A percentile compares a stretch with the other conserved stretches of the same genome.
Evolutionary conservation across 192 early-diverging fungal species (phyloP).

Genomic region (Allomyces javanicus): DNA sequence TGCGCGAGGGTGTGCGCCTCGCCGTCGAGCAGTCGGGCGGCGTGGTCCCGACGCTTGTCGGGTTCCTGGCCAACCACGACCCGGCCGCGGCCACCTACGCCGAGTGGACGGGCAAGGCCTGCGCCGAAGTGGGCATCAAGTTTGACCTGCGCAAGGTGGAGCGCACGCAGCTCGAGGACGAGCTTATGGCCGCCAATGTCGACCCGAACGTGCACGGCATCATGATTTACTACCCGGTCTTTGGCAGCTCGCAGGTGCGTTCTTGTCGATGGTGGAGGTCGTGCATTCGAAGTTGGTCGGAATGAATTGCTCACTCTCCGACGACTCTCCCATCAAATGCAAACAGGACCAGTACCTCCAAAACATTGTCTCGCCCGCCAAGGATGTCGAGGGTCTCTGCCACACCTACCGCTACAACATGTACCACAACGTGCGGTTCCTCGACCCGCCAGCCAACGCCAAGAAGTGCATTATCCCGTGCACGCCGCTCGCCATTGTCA

Average conservation of each 20-base stretch:
- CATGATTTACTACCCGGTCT: too few species aligned
- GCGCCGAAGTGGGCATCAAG: constrained; percentile 66
- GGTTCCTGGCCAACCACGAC: constrained; percentile 90
- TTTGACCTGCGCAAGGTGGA: constrained; percentile 77
- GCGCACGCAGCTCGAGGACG: constrained; percentile 64
- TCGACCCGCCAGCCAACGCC: constrained; percentile 50
- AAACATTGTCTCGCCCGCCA: constrained; percentile 64
- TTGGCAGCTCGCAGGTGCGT: too few species aligned
- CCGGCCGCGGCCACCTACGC: constrained; percentile 82
- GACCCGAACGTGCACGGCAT: constrained; percentile 45
- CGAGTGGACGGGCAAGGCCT: constrained; percentile 85
- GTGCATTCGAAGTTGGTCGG: too few species aligned
- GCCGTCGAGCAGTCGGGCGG: constrained; percentile 4
- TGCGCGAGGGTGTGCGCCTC: background rate
- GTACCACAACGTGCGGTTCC: constrained; percentile 85
- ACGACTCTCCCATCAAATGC: too few species aligned
- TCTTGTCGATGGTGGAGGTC: too few species aligned
- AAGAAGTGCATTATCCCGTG: constrained; percentile 96
- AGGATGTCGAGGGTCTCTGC: constrained; percentile 94
- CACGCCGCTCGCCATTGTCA: constrained; percentile 92
- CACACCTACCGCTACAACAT: constrained; percentile 89
- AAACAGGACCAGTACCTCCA: constrained; percentile 80
- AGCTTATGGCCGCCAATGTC: constrained; percentile 70
- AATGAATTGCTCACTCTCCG: too few species aligned
- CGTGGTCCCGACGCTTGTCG: constrained; percentile 57